phyloP scores from a whole-genome alignment of 2,329 filamentous ascomycete species.

The Colletotrichum camelliae region DNA sequence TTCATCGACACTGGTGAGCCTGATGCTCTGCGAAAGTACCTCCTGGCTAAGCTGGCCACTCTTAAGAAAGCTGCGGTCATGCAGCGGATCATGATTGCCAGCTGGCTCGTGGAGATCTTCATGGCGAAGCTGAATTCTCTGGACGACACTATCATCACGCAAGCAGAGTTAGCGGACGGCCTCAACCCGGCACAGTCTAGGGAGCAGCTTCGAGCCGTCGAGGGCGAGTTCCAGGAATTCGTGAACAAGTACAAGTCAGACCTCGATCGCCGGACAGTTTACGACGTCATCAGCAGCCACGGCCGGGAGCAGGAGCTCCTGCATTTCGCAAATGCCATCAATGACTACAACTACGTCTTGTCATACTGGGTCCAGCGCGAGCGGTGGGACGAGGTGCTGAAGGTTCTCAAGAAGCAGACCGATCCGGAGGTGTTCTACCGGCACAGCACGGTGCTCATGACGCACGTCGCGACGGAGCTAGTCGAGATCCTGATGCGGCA shows the following conservation, averaged over 20 bases:
- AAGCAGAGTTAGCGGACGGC: constrained; percentile 78
- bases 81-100: constrained; percentile 94
- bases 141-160: constrained; percentile 91
- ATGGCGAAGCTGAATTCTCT: constrained; percentile 97
- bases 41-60: constrained; percentile 80
- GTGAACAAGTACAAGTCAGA: constrained; percentile 84
- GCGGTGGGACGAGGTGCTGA: constrained; percentile 85
- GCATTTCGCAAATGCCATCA: constrained; percentile 85
- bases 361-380: constrained; percentile 98
- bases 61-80: constrained; percentile 86
- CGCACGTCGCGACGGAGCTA: constrained; percentile 80
- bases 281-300: constrained; percentile 95
- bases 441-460: constrained; percentile 97
- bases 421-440: constrained; percentile 94
- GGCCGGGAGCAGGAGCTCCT: constrained; percentile 92
- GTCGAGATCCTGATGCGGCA: constrained; percentile 98
- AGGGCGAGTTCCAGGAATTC: constrained; percentile 88
- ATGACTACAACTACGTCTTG: constrained; percentile 93
- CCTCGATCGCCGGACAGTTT: constrained; percentile 88
- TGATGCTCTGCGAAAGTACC: constrained; percentile 88
- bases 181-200: constrained; percentile 73
- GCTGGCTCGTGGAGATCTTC: constrained; percentile 94
- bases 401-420: constrained; percentile 90
- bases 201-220: constrained; percentile 72
- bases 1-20: constrained; percentile 91